Evolutionary conservation across 164 flowering plant genomes (phyloP).

Genomic region (Amborella trichopoda): DNA sequence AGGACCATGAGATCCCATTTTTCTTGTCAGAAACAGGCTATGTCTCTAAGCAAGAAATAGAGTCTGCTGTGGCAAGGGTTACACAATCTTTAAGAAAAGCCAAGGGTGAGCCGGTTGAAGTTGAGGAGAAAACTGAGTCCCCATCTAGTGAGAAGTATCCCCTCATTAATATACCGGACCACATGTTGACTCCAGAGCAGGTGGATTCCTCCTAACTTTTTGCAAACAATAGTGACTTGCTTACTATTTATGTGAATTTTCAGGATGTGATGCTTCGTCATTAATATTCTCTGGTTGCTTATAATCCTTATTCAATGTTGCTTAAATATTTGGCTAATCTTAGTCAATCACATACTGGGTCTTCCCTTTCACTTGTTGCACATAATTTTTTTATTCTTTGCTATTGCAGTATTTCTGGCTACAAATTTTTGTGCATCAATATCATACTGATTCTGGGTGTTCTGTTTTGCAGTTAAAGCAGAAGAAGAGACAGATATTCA

Average conservation of each 20-base stretch:
- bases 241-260: neutral
- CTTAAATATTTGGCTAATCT: neutral
- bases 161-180: constrained; percentile 61
- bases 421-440: too few relatives aligned
- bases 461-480: constrained; percentile 57
- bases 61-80: constrained; percentile 42
- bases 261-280: too few relatives aligned
- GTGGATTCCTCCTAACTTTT: constrained; percentile 18
- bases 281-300: too few relatives aligned
- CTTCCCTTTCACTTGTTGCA: neutral
- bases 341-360: neutral
- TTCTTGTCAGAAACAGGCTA: constrained; percentile 69
- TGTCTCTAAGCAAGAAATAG: constrained; percentile 70
- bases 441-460: constrained; percentile 1
- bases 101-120: constrained; percentile 50
- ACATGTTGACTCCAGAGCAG: constrained; percentile 81
- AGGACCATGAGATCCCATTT: constrained; percentile 43
- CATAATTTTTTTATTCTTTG: neutral
- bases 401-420: neutral
- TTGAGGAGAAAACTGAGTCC: constrained; percentile 57
- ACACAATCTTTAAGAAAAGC: constrained; percentile 66
- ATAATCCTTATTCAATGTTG: too few relatives aligned
- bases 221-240: too few relatives aligned
- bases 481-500: constrained; percentile 70
- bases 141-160: constrained; percentile 51